phyloP scores from a whole-genome alignment of 2,329 filamentous ascomycete genomes.

The Xylaria hypoxylon region DNA sequence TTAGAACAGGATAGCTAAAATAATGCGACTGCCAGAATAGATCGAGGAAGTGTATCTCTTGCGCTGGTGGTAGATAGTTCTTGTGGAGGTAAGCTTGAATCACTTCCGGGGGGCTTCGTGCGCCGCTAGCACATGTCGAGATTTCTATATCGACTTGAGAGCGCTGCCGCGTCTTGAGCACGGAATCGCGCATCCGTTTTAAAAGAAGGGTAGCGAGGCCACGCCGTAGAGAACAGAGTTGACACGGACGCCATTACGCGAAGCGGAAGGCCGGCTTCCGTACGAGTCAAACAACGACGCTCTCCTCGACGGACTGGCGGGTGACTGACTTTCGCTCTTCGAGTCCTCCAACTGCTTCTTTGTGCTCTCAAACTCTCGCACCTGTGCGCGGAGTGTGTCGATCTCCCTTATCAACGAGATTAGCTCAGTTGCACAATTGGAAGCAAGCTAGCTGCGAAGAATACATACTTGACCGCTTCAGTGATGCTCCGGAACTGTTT shows the following conservation, averaged over 20 bases:
- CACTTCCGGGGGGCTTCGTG: too few relatives aligned
- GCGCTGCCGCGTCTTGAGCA: slow-evolving; percentile 4
- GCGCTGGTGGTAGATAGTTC: slow-evolving; percentile 27
- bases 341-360: too few relatives aligned
- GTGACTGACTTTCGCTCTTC: too few relatives aligned
- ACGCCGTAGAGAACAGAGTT: slow-evolving; percentile 29
- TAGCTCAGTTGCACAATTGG: too few relatives aligned
- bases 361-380: too few relatives aligned
- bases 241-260: slow-evolving; percentile 28
- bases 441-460: too few relatives aligned
- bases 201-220: slow-evolving; percentile 34
- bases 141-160: slow-evolving; percentile 11
- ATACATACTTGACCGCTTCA: slow-evolving; percentile 24
- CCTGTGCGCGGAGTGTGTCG: too few relatives aligned
- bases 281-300: too few relatives aligned
- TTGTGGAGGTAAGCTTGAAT: neutral
- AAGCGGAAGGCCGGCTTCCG: slow-evolving; percentile 8
- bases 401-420: too few relatives aligned
- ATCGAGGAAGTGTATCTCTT: slow-evolving; percentile 37
- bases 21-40: slow-evolving; percentile 41
- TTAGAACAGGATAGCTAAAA: slow-evolving; percentile 36
- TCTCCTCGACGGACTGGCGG: too few relatives aligned
- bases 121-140: slow-evolving; percentile 1
- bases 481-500: slow-evolving; percentile 35
- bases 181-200: slow-evolving; percentile 26